These are phyloP conservation scores for Trichaptum fuscoviolaceum DNA, from an alignment of 768 basidiomycete genomes.

Conservation along the genomic window DNA sequence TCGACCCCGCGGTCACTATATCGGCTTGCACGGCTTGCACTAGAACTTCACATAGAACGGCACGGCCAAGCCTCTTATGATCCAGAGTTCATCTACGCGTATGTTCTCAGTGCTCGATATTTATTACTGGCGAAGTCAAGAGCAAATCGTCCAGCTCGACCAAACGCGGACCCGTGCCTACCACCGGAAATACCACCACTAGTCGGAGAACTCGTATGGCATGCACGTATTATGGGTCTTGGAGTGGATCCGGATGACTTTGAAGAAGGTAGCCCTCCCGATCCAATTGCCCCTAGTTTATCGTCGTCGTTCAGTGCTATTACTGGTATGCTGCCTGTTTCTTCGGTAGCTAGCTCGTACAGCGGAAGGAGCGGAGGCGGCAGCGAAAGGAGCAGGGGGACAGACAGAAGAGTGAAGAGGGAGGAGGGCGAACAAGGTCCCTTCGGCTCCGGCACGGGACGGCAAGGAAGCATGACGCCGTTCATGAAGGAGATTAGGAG, in stretches of 20 bases:
- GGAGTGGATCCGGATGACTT: conserved; percentile 53
- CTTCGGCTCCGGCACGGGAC: neutral
- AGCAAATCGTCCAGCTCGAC: neutral
- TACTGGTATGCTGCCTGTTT: neutral
- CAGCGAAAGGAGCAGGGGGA: neutral
- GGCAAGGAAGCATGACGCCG: neutral
- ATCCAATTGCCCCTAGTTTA: neutral
- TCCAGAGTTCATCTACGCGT: neutral
- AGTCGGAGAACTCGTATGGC: conserved; percentile 41
- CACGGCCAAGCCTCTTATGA: neutral
- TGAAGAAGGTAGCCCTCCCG: neutral
- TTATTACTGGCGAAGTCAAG: neutral
- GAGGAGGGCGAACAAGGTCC: neutral
- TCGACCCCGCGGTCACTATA: neutral
- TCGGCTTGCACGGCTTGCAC: neutral
- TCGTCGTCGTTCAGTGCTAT: neutral
- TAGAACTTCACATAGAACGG: neutral
- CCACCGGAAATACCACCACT: neutral
- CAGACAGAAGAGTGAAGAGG: neutral
- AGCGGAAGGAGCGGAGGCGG: neutral
- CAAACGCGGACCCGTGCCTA: neutral
- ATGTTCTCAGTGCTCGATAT: neutral
- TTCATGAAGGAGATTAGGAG: conserved; percentile 1
- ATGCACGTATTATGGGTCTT: conserved; percentile 61
- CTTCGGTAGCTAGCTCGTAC: neutral